phyloP scores from a whole-genome alignment of 371 early-diverging fungal species.

The Mortierella polycephala region DNA sequence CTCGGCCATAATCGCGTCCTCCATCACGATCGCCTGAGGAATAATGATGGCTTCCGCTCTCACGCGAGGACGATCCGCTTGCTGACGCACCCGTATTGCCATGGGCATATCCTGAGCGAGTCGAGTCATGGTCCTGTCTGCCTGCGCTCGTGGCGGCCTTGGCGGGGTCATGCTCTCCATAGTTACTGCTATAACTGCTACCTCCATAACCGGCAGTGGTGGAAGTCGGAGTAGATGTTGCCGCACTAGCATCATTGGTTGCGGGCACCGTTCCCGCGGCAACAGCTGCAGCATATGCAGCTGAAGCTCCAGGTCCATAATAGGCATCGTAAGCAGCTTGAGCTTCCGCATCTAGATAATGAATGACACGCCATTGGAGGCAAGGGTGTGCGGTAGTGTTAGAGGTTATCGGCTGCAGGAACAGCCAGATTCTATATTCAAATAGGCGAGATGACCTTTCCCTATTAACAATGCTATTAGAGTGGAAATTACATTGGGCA shows the following conservation, averaged over 20 bases:
- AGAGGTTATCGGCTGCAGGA: not conserved
- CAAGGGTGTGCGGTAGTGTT: not conserved
- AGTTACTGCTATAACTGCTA: slow-evolving; percentile 2
- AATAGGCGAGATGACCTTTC: no score
- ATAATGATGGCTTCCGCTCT: slow-evolving; percentile 15
- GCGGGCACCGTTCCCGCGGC: slow-evolving; percentile 27
- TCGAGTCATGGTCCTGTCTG: slow-evolving; percentile 21
- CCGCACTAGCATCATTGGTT: slow-evolving; percentile 7
- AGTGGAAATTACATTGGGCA: slow-evolving; percentile 31
- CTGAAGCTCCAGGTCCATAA: slow-evolving; percentile 50
- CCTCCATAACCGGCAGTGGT: slow-evolving; percentile 17
- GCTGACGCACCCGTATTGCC: not conserved
- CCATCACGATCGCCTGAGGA: slow-evolving; percentile 38
- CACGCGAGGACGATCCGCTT: slow-evolving; percentile 18
- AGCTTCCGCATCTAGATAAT: slow-evolving; percentile 34
- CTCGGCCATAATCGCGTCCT: slow-evolving; percentile 25
- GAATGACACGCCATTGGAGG: not conserved
- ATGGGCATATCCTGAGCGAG: slow-evolving; percentile 20
- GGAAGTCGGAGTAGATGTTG: slow-evolving; percentile 8
- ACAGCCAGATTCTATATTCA: no score
- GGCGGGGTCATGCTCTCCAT: slow-evolving; percentile 19
- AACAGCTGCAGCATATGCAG: slow-evolving; percentile 44
- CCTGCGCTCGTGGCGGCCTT: slow-evolving; percentile 2
- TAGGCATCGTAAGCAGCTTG: slow-evolving; percentile 54
- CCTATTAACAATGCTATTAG: no score